Conservation (phyloP, 805 yeast species). For the Saccharomycopsis fodiens region DNA sequence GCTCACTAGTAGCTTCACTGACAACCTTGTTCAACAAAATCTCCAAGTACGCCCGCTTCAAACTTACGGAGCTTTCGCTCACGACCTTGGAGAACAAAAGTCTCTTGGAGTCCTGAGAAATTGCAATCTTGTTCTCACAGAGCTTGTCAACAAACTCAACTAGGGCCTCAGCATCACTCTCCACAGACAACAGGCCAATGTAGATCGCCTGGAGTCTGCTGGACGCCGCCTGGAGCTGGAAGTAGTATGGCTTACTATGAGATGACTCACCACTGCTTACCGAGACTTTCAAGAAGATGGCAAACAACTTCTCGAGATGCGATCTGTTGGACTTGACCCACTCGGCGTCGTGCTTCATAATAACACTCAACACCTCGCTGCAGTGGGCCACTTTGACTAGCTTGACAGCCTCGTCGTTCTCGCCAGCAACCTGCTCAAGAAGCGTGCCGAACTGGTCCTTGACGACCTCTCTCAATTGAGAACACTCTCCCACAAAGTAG, state of each 20-base stretch:
- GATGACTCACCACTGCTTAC: slow-evolving; percentile 33
- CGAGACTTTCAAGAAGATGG: background rate
- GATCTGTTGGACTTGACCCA: slow-evolving; percentile 32
- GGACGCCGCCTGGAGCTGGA: slow-evolving; percentile 66
- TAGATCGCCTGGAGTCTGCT: slow-evolving; percentile 49
- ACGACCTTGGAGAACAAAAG: background rate
- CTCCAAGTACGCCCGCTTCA: slow-evolving; percentile 38
- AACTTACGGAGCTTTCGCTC: slow-evolving; percentile 39
- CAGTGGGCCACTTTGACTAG: slow-evolving; percentile 44
- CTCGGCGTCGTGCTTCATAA: slow-evolving; percentile 25
- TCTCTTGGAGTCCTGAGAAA: background rate
- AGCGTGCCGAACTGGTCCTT: slow-evolving; percentile 45
- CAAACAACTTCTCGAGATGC: slow-evolving; percentile 27
- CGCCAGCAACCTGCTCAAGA: slow-evolving; percentile 40
- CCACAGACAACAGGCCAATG: slow-evolving; percentile 30
- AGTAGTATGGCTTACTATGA: slow-evolving; percentile 46
- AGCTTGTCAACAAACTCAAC: background rate
- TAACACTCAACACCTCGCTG: slow-evolving; percentile 34
- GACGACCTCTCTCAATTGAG: slow-evolving; percentile 49
- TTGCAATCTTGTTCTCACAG: background rate
- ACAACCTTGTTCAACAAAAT: slow-evolving; percentile 45
- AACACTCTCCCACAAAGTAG: slow-evolving; percentile 45
- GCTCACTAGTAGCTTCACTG: slow-evolving; percentile 35
- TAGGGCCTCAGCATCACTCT: slow-evolving; percentile 25
- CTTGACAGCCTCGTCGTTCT: slow-evolving; percentile 43